Conservation (phyloP, 108 stramenopile species). For the Discostella stelligeroides region DNA sequence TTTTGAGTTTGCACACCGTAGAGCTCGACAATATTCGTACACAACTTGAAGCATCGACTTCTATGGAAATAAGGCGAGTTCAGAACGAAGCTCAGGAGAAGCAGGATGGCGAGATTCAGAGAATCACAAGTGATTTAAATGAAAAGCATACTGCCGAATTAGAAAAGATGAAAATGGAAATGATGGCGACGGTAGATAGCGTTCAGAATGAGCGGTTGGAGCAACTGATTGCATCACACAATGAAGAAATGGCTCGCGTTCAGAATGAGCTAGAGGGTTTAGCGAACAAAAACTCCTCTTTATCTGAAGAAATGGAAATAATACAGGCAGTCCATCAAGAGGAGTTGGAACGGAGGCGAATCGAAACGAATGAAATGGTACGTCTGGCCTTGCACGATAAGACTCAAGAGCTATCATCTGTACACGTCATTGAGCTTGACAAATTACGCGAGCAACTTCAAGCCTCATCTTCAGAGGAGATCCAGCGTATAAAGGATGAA, state of each 20-base stretch:
- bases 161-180: constrained; percentile 26
- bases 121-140: constrained; percentile 13
- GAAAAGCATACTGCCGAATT: constrained; percentile 32
- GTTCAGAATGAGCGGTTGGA: constrained; percentile 34
- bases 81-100: constrained; percentile 16
- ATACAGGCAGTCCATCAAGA: constrained; percentile 25
- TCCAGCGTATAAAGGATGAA: not conserved
- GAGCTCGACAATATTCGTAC: constrained; percentile 38
- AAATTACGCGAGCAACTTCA: not conserved
- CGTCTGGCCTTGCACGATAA: not conserved
- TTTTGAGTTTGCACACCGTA: not conserved
- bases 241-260: constrained; percentile 25
- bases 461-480: not conserved
- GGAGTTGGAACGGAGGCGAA: constrained; percentile 23
- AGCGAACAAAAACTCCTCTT: constrained; percentile 9
- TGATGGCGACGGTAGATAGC: constrained; percentile 24
- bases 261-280: constrained; percentile 38
- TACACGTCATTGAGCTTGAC: constrained; percentile 1
- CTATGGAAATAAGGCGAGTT: constrained; percentile 20
- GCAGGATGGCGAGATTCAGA: constrained; percentile 1
- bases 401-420: not conserved
- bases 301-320: constrained; percentile 17
- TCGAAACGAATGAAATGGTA: not conserved
- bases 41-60: constrained; percentile 19
- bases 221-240: constrained; percentile 30